Conservation (phyloP, 208 protist genomes). For the Trypanosomatidae sp. region DNA sequence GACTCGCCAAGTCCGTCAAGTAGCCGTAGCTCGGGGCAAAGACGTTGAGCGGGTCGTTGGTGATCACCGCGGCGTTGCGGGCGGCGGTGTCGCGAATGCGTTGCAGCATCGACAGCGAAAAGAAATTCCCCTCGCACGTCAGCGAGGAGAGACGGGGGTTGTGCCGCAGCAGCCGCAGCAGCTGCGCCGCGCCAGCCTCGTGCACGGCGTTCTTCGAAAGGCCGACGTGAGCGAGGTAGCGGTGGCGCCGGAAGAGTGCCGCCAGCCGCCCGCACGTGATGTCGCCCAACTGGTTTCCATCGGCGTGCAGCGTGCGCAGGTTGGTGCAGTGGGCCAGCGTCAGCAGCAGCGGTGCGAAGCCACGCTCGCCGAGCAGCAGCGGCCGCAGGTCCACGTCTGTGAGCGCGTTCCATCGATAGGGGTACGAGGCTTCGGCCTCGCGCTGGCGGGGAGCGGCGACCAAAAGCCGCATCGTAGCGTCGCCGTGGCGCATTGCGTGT, state of each 20-base stretch:
- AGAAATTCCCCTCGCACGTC: conserved; percentile 49
- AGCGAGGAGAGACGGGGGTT: conserved; percentile 60
- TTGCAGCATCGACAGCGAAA: conserved; percentile 33
- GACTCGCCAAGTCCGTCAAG: conserved; percentile 40
- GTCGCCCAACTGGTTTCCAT: conserved; percentile 70
- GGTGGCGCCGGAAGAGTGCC: conserved; percentile 61
- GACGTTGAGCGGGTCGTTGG: conserved; percentile 66
- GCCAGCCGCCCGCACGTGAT: conserved; percentile 55
- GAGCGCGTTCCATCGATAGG: conserved; percentile 65
- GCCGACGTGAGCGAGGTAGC: conserved; percentile 51
- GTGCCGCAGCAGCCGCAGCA: conserved; percentile 65
- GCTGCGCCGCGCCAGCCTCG: conserved; percentile 74
- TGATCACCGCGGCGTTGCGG: conserved; percentile 34
- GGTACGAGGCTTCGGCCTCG: conserved; percentile 34
- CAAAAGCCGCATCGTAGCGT: conserved; percentile 30
- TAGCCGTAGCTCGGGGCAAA: conserved; percentile 57
- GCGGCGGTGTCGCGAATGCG: conserved; percentile 41
- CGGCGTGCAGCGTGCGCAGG: conserved; percentile 45
- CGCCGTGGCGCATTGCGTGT: conserved; percentile 32
- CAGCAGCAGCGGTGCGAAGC: conserved; percentile 57
- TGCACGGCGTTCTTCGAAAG: conserved; percentile 63
- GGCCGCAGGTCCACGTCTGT: conserved; percentile 43
- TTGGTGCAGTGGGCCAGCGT: conserved; percentile 69
- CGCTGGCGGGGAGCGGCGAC: conserved; percentile 14
- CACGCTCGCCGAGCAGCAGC: conserved; percentile 67